A percentile compares a stretch with the other conserved stretches of the same genome.
These are phyloP conservation scores for Limnomonas spitsbergensis DNA, from an alignment of 139 green algal species.

Conservation along the genomic window DNA sequence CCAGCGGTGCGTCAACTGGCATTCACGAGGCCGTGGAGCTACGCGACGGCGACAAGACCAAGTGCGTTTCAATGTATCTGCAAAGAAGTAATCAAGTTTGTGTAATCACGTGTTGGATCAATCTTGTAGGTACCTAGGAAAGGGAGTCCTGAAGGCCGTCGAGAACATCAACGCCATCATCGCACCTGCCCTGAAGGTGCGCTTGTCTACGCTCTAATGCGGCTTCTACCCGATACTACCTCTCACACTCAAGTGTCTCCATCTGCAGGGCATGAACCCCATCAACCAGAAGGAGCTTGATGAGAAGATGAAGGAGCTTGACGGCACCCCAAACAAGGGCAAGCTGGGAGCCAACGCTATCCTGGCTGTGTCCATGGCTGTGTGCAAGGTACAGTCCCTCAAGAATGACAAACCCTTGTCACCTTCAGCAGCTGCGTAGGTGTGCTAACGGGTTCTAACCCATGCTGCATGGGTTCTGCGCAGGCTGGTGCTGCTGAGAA, in stretches of 20 bases:
- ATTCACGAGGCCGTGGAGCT: constrained; percentile 98
- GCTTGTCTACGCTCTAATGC: too few relatives aligned
- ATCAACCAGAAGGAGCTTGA: constrained; percentile 88
- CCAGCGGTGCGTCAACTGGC: constrained; percentile 90
- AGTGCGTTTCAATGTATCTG: too few relatives aligned
- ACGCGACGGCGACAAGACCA: constrained; percentile 82
- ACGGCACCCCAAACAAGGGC: constrained; percentile 96
- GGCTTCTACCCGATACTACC: too few relatives aligned
- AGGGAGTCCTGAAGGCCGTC: constrained; percentile 92
- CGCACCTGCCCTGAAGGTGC: constrained; percentile 77
- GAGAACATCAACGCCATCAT: constrained; percentile 95
- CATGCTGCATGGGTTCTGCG: background rate
- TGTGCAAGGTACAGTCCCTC: constrained; percentile 78
- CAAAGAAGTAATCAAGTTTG: too few relatives aligned
- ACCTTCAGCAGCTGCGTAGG: too few relatives aligned
- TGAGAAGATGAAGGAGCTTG: constrained; percentile 89
- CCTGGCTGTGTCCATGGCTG: constrained; percentile 94
- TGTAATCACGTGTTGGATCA: too few relatives aligned
- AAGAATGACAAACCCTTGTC: too few relatives aligned
- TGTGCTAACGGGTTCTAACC: too few relatives aligned
- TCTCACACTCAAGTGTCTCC: too few relatives aligned
- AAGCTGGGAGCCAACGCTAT: constrained; percentile 98
- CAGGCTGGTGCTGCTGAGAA: constrained; percentile 92
- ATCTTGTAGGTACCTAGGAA: constrained; percentile 81
- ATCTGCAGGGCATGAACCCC: constrained; percentile 81